phyloP scores from a whole-genome alignment of 352 stramenopile species.

The Pythium rhizo-oryzae region DNA sequence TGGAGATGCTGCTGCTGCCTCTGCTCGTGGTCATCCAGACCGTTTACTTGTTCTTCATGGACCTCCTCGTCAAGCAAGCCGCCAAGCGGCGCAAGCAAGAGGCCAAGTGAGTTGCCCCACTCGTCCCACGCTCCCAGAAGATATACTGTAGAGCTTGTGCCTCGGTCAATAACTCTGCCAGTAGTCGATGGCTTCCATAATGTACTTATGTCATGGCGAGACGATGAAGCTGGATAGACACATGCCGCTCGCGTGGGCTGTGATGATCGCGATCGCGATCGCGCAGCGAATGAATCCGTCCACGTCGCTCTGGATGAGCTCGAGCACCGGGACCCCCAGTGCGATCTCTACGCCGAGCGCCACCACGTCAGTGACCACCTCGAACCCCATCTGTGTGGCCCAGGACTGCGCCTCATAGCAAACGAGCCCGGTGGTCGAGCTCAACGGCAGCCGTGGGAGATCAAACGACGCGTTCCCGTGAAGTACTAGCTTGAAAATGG shows the following conservation, averaged over 20 bases:
- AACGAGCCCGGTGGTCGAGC: not conserved
- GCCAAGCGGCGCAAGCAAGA: not conserved
- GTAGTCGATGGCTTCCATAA: no score
- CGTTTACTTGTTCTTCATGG: not conserved
- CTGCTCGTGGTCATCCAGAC: constrained; percentile 12
- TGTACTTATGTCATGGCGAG: no score
- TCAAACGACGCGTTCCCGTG: constrained; percentile 2
- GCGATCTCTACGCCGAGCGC: not conserved
- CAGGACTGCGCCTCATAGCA: not conserved
- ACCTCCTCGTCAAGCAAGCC: not conserved
- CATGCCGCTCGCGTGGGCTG: no score
- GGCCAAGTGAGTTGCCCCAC: no score
- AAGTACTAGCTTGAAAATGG: constrained; percentile 8
- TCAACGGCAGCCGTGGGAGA: not conserved
- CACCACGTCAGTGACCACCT: not conserved
- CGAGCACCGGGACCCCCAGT: not conserved
- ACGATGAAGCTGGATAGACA: no score
- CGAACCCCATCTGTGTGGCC: not conserved
- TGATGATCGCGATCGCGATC: not conserved
- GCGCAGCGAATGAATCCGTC: not conserved
- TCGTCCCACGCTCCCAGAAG: no score
- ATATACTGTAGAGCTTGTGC: no score
- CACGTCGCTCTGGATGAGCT: not conserved
- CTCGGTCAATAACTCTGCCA: no score
- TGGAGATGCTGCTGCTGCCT: constrained; percentile 8